These are phyloP conservation scores for Mucuna pruriens DNA, from an alignment of 306 rosid species.

Conservation along the genomic window DNA sequence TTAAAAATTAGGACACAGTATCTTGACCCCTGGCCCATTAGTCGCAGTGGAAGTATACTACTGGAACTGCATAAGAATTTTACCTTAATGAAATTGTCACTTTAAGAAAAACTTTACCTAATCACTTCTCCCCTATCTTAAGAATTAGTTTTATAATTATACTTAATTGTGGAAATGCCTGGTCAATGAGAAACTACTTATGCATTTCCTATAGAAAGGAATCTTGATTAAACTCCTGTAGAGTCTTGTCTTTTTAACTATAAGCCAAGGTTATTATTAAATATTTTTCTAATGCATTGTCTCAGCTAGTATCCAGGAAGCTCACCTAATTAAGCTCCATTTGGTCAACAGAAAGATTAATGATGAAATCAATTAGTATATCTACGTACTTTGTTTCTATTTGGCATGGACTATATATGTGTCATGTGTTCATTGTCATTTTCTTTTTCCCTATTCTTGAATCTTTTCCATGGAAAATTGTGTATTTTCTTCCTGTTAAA, in stretches of 20 bases:
- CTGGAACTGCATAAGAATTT: too few relatives aligned
- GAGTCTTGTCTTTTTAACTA: background rate
- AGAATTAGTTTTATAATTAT: background rate
- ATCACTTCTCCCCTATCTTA: background rate
- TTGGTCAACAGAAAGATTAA: constrained; percentile 39
- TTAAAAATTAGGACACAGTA: too few relatives aligned
- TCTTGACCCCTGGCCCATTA: too few relatives aligned
- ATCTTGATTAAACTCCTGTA: background rate
- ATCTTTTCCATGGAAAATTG: background rate
- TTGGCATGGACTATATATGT: constrained; percentile 15
- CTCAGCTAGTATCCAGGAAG: constrained; percentile 36
- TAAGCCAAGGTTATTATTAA: background rate
- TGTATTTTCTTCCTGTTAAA: background rate
- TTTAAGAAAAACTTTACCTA: background rate
- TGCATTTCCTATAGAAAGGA: background rate
- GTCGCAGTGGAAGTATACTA: too few relatives aligned
- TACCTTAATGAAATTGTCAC: background rate
- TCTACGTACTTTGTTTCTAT: constrained; percentile 29
- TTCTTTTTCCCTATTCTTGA: constrained; percentile 15
- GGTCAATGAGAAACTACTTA: background rate
- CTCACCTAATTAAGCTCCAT: constrained; percentile 36
- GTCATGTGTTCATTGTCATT: constrained; percentile 29
- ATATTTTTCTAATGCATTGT: background rate
- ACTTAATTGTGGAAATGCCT: background rate
- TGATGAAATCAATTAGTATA: constrained; percentile 40